Percentiles rank a stretch among this genome's conserved stretches.
These are phyloP conservation scores for Hericium rajendrae DNA, from an alignment of 768 basidiomycete genomes.

Conservation along the genomic window DNA sequence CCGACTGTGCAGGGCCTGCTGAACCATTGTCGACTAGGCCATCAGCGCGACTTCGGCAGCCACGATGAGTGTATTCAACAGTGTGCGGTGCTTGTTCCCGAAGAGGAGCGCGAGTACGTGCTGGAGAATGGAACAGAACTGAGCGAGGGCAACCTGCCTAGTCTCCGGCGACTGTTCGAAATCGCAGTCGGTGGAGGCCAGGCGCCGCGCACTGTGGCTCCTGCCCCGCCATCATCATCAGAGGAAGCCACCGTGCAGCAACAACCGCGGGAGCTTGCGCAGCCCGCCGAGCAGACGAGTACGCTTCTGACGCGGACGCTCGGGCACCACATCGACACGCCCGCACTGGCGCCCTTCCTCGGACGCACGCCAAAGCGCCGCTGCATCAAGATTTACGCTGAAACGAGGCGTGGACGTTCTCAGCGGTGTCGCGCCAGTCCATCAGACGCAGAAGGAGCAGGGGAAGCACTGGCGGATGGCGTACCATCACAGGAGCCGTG, in stretches of 20 bases:
- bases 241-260: background rate
- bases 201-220: background rate
- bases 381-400: constrained; percentile 28
- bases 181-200: constrained; percentile 33
- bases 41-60: constrained; percentile 37
- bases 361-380: constrained; percentile 34
- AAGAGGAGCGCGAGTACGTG: constrained; percentile 24
- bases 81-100: constrained; percentile 29
- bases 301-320: constrained; percentile 38
- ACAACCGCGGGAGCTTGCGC: background rate
- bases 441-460: background rate
- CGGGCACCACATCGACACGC: constrained; percentile 41
- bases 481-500: constrained; percentile 31
- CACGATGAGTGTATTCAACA: constrained; percentile 42
- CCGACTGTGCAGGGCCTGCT: constrained; percentile 42
- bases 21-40: constrained; percentile 42
- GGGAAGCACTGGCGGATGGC: constrained; percentile 25
- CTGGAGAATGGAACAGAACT: constrained; percentile 30
- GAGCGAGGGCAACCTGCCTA: constrained; percentile 33
- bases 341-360: constrained; percentile 41
- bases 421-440: constrained; percentile 4
- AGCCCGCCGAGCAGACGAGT: constrained; percentile 13
- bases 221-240: background rate
- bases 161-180: constrained; percentile 38
- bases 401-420: constrained; percentile 27